Conservation (phyloP, 2,329 filamentous ascomycete species). For the Leptographium procerum region DNA sequence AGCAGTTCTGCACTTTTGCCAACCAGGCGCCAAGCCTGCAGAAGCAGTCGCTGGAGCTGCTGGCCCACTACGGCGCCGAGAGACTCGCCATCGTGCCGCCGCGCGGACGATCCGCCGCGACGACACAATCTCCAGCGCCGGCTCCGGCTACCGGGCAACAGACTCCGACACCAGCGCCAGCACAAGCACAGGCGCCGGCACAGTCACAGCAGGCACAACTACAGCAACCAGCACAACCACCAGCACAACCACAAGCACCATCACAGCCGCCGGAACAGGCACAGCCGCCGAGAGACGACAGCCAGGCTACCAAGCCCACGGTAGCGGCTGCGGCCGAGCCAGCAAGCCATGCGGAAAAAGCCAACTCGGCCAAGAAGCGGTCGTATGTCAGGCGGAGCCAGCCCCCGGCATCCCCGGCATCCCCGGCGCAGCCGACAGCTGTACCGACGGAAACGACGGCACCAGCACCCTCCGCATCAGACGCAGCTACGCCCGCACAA, state of each 20-base stretch:
- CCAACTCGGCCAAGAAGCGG: slow-evolving; percentile 5
- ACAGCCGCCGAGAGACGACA: not conserved
- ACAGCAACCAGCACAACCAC: not conserved
- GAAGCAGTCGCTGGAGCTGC: slow-evolving; percentile 42
- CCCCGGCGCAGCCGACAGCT: too few species aligned
- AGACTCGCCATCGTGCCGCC: slow-evolving; percentile 46
- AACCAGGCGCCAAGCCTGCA: slow-evolving; percentile 48
- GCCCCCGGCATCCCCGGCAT: too few species aligned
- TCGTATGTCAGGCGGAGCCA: not conserved
- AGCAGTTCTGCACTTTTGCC: slow-evolving; percentile 48
- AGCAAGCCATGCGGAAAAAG: not conserved
- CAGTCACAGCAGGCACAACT: not conserved
- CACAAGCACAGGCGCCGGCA: not conserved
- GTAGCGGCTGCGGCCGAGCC: not conserved
- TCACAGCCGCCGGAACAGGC: not conserved
- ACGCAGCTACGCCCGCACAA: not conserved
- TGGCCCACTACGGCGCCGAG: slow-evolving; percentile 46
- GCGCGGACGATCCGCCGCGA: slow-evolving; percentile 14
- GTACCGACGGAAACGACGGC: not conserved
- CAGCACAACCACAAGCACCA: not conserved
- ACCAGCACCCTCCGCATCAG: too few species aligned
- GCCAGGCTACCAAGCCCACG: not conserved
- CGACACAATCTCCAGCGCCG: slow-evolving; percentile 2
- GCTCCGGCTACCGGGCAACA: not conserved
- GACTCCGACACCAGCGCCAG: not conserved